A percentile compares a stretch with the other conserved stretches of the same genome.
Conservation (phyloP, 192 early-diverging fungal species). For the Powellomyces hirtus region DNA sequence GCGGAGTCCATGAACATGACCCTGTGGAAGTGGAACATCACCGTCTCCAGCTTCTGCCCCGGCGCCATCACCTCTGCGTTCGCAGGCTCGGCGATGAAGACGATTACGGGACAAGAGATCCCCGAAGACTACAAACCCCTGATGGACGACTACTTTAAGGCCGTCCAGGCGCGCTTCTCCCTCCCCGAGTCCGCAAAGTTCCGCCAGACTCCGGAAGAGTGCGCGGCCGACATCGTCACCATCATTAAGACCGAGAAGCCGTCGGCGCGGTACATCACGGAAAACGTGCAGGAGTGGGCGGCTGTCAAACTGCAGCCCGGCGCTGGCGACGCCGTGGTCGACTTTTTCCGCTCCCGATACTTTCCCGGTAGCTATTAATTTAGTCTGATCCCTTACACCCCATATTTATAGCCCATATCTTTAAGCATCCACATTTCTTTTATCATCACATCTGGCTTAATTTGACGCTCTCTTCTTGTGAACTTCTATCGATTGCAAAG, state of each 20-base stretch:
- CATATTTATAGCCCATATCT: too few species aligned
- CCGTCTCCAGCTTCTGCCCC: not conserved
- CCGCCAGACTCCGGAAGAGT: slow-evolving; percentile 4
- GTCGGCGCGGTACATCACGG: not conserved
- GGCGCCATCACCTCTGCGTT: slow-evolving; percentile 2
- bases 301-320: not conserved
- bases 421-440: too few species aligned
- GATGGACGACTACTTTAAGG: not conserved
- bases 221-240: not conserved
- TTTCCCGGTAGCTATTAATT: too few species aligned
- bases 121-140: not conserved
- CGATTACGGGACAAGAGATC: not conserved
- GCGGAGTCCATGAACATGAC: not conserved
- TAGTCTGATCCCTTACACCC: too few species aligned
- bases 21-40: not conserved
- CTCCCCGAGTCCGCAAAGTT: not conserved
- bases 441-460: too few species aligned
- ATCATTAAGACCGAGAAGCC: not conserved
- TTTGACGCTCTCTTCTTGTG: too few species aligned
- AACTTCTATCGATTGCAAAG: too few species aligned
- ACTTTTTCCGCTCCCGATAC: not conserved
- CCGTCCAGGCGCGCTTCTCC: not conserved
- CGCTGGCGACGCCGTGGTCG: not conserved
- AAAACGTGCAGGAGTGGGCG: not conserved
- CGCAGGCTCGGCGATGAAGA: not conserved